A percentile compares a stretch with the other conserved stretches of the same genome.
phyloP scores from a whole-genome alignment of 495 filamentous ascomycete species.

The Tetracladium setigerum region DNA sequence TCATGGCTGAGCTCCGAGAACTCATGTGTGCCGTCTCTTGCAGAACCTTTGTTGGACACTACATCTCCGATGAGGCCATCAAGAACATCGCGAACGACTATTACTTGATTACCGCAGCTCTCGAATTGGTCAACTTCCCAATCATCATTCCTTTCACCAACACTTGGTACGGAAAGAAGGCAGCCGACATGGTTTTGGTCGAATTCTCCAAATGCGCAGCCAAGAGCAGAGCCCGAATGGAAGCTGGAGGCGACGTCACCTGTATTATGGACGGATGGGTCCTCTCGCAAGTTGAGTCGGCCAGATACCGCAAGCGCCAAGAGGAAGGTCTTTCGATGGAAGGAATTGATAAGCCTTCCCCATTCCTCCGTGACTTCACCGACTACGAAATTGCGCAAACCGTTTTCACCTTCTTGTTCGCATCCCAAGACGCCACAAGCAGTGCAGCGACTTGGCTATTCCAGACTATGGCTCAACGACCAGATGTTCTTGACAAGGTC shows the following conservation, averaged over 20 bases:
- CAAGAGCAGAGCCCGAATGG: slow-evolving; percentile 89
- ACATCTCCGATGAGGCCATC: slow-evolving; percentile 79
- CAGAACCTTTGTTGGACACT: slow-evolving; percentile 94
- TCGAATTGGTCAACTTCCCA: slow-evolving; percentile 98
- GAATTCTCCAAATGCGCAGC: slow-evolving; percentile 89
- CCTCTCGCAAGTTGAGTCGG: slow-evolving; percentile 72
- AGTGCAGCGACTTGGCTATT: slow-evolving; percentile 92
- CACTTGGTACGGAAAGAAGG: slow-evolving; percentile 96
- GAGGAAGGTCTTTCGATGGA: slow-evolving; percentile 60
- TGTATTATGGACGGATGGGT: slow-evolving; percentile 97
- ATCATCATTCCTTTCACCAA: slow-evolving; percentile 94
- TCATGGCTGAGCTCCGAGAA: slow-evolving; percentile 91
- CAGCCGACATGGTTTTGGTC: slow-evolving; percentile 81
- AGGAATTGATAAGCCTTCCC: slow-evolving; percentile 67
- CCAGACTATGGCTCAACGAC: slow-evolving; percentile 89
- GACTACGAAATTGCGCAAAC: slow-evolving; percentile 94
- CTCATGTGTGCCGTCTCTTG: slow-evolving; percentile 92
- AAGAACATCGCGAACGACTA: slow-evolving; percentile 97
- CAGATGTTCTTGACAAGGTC: slow-evolving; percentile 81
- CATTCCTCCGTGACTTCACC: slow-evolving; percentile 77
- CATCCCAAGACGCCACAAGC: slow-evolving; percentile 93
- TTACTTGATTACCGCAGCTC: slow-evolving; percentile 89
- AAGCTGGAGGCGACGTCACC: slow-evolving; percentile 74
- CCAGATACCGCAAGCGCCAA: slow-evolving; percentile 63
- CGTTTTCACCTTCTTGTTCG: slow-evolving; percentile 95